Conservation (phyloP, 1,284 basidiomycete species). For the Apiotrichum veenhuisii region DNA sequence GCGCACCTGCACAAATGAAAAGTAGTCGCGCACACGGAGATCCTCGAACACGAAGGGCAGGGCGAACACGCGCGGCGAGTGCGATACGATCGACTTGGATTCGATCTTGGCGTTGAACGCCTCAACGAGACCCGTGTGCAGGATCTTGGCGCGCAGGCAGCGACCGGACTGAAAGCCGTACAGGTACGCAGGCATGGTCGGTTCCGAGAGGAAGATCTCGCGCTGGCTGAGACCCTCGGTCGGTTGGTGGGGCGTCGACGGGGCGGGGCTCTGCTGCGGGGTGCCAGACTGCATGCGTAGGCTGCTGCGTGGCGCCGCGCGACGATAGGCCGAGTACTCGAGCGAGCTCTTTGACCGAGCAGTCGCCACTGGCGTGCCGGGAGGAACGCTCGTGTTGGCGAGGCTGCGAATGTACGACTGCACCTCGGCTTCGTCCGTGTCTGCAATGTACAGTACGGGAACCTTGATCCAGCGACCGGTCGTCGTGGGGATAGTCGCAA, state of each 20-base stretch:
- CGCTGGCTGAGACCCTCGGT: background rate
- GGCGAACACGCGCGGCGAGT: slow-evolving; percentile 32
- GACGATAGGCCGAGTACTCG: slow-evolving; percentile 19
- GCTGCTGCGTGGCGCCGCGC: background rate
- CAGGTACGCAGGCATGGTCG: slow-evolving; percentile 25
- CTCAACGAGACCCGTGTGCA: slow-evolving; percentile 31
- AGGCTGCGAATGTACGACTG: slow-evolving; percentile 30
- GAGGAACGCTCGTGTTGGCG: slow-evolving; percentile 8
- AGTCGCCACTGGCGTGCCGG: slow-evolving; percentile 1
- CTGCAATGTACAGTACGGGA: slow-evolving; percentile 24
- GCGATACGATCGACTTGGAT: slow-evolving; percentile 21
- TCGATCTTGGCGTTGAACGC: slow-evolving; percentile 15
- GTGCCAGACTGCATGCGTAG: background rate
- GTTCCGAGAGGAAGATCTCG: slow-evolving; percentile 26
- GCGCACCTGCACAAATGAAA: slow-evolving; percentile 22
- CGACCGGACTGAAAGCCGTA: slow-evolving; percentile 35
- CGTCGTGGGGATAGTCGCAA: slow-evolving; percentile 29
- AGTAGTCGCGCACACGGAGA: slow-evolving; percentile 31
- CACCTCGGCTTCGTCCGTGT: slow-evolving; percentile 19
- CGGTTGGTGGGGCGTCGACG: background rate
- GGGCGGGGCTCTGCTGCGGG: background rate
- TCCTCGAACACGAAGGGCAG: slow-evolving; percentile 37
- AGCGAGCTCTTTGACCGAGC: slow-evolving; percentile 7
- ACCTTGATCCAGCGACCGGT: slow-evolving; percentile 35
- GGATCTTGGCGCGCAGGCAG: slow-evolving; percentile 23